Base-by-base conservation (phyloP, 768 basidiomycete genomes). In the Suillus americanus region DNA sequence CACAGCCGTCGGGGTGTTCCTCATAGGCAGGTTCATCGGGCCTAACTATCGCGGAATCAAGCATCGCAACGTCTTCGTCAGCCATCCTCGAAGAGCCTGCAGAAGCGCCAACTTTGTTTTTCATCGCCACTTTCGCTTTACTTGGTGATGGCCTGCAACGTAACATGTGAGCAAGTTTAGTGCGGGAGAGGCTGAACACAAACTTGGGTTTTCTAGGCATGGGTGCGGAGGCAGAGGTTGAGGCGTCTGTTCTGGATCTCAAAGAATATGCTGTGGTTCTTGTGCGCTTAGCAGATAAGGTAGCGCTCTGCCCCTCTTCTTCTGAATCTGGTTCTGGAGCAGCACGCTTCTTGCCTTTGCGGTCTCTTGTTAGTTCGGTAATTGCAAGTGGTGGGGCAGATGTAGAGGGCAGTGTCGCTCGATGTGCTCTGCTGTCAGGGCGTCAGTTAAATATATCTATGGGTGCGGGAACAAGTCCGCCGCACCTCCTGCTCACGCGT, bases 281-380 rank as follows among this genome's bases (percentile, higher is more conserved):
- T 57, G 81, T 80, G 69, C 87, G 90, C 78, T 92, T 91, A 63
- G 80, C 80, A 59, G 79, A 72, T 65, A 80, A 70, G 51, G 77
- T 67, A 54, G 80, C 79, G 69, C 81, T 76, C 57, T 73, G 72
- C 30, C 81, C 79, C 75, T 92, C 90, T 74, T 90, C 87, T 77
- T 90, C 90, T 51, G 86, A 86, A 68, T 78, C 78, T 40, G 80
- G 77, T 78, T 94, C 91, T 56, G 90, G 89, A 38, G 83, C 86
- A 45, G 93, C 94, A 71, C 93, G 90, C 80, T 96, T 97, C 87
- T 97, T 97, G 64, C 94, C 95, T 79, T 96, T 96, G 68, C 78
- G 77, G 79, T 94, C 92, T 72, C 83, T 83, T 3, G 79, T 69
- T 57, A 89, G 86, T 82, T 94, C 93, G 87, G 88, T 89, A 78